Percentiles rank a stretch among this genome's conserved stretches.
phyloP scores from a whole-genome alignment of 2,329 filamentous ascomycete genomes.

The Chlorencoelia australis region DNA sequence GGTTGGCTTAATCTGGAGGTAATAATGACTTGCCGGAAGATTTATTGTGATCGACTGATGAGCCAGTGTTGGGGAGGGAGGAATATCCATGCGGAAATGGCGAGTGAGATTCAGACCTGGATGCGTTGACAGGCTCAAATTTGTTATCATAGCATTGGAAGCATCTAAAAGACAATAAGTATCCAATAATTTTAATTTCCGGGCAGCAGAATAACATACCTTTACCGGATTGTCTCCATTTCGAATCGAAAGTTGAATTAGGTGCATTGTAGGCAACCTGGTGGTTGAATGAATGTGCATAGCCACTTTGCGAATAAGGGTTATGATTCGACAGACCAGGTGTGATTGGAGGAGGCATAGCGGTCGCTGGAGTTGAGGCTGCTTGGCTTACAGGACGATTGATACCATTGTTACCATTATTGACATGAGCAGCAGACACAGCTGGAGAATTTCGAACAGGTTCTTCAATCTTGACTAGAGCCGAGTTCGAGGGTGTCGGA shows the following conservation, averaged over 20 bases:
- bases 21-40: slow-evolving; percentile 55
- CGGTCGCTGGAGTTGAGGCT: slow-evolving; percentile 17
- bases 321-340: slow-evolving; percentile 18
- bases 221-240: slow-evolving; percentile 35
- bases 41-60: slow-evolving; percentile 66
- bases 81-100: slow-evolving; percentile 53
- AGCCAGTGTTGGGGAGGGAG: slow-evolving; percentile 53
- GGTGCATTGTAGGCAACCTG: slow-evolving; percentile 22
- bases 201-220: slow-evolving; percentile 29
- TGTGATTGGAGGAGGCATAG: slow-evolving; percentile 25
- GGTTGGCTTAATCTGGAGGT: slow-evolving; percentile 59
- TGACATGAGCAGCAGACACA: slow-evolving; percentile 8
- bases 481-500: slow-evolving; percentile 22
- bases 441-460: slow-evolving; percentile 24
- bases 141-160: slow-evolving; percentile 55
- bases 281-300: slow-evolving; percentile 24
- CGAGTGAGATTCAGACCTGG: slow-evolving; percentile 52
- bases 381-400: slow-evolving; percentile 32
- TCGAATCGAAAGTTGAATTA: slow-evolving; percentile 32
- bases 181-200: background rate
- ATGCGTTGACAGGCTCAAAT: slow-evolving; percentile 57
- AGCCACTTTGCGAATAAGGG: slow-evolving; percentile 16
- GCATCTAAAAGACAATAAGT: slow-evolving; percentile 33
- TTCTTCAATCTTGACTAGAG: slow-evolving; percentile 31
- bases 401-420: slow-evolving; percentile 12